Conservation (phyloP, 2,329 filamentous ascomycete species). For the Helminthosporium solani region DNA sequence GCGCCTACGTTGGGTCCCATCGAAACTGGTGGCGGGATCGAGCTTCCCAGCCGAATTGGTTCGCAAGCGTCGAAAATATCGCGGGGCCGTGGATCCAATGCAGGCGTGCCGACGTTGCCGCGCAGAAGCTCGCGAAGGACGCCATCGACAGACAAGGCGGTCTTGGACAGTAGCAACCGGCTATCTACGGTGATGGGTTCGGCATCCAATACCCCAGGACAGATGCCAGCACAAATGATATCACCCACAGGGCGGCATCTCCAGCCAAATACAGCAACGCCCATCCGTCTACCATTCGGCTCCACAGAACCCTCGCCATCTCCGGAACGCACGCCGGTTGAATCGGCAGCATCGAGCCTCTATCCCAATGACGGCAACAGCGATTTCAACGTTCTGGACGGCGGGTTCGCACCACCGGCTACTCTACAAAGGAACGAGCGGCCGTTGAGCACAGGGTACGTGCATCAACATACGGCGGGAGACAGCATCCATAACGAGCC, state of each 20-base stretch:
- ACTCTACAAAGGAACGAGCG: constrained; percentile 17
- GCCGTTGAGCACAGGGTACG: constrained; percentile 41
- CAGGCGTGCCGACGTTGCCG: constrained; percentile 53
- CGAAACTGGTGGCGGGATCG: constrained; percentile 60
- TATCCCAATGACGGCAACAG: constrained; percentile 25
- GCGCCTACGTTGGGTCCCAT: constrained; percentile 62
- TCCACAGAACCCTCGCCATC: constrained; percentile 39
- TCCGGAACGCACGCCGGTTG: constrained; percentile 36
- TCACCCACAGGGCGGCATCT: constrained; percentile 22
- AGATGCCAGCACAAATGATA: constrained; percentile 13
- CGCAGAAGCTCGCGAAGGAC: constrained; percentile 66
- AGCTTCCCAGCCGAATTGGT: constrained; percentile 62
- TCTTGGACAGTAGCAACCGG: constrained; percentile 22
- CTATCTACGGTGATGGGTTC: constrained; percentile 33
- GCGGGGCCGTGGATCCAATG: constrained; percentile 11
- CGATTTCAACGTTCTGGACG: constrained; percentile 15
- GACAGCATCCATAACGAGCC: constrained; percentile 40
- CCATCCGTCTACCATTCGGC: constrained; percentile 40
- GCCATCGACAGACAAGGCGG: constrained; percentile 28
- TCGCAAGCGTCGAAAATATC: constrained; percentile 56
- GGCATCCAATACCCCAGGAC: constrained; percentile 16
- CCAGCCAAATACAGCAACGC: constrained; percentile 24
- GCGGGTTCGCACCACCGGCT: constrained; percentile 17
- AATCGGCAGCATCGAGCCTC: constrained; percentile 39
- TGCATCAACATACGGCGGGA: constrained; percentile 41